Evolutionary conservation across 768 basidiomycete species (phyloP), one percentile per base, ranked within the genome.

Genomic region (Chlorophyllum brunneum): DNA sequence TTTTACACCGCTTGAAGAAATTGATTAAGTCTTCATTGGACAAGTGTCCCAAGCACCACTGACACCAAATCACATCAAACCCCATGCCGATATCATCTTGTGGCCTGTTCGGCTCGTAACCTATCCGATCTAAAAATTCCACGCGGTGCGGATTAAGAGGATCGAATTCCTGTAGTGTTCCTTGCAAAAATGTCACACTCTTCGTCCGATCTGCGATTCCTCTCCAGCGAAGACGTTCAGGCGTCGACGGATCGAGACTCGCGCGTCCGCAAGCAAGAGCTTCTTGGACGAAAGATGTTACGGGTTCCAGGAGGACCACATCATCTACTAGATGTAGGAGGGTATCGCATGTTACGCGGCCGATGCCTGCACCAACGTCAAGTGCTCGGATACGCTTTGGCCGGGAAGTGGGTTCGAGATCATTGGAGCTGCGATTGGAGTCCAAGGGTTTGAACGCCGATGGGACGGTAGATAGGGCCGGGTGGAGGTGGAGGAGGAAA

Each of bases 1-100:
- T 70, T 41, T 76, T 74, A 55, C 85, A 77, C 41, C 83, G 74
- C 58, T 75, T 71, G 58, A 98, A 76, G 70, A 98, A 98, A 2
- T 70, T 66, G 23, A 92, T 77, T 20, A 98, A 79, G 64, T 95
- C 89, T 6, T 64, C 62, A 63, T 95, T 84, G 49, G 75, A 80
- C 53, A 97, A 75, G 71, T 95, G 90, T 2, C 92, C 90, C 13
- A 98, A 77, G 71, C 95, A 95, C 95, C 95, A 98, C 66, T 99
- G 95, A 61, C 91, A 92, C 95, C 92, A 94, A 52, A 95, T 79
- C 48, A 94, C 80, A 67, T 99, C 95, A 68, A 93, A 98, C 1
- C 80, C 80, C 38, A 74, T 69, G n/a, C 72, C 64, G 29, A 80
- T 79, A 45, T 78, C 81, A 29, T 71, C 69, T 33, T 63, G 61